These are phyloP conservation scores for Trichomonas gallinae DNA, from an alignment of 208 protist genomes.

Conservation along the genomic window DNA sequence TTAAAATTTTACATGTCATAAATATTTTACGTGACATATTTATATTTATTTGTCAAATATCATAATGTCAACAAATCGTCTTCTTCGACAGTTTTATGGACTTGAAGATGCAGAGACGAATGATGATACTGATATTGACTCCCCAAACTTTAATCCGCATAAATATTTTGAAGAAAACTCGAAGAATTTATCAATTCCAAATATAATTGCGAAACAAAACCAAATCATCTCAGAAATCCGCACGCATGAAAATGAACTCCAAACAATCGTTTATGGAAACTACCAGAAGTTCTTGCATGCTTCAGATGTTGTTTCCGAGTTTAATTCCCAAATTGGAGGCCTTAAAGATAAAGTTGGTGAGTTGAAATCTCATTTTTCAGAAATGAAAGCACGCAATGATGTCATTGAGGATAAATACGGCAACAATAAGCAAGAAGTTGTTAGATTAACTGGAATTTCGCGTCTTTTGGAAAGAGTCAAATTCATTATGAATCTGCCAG, in stretches of 20 bases:
- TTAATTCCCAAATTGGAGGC: neutral
- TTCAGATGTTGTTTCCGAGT: neutral
- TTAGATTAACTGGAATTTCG: neutral
- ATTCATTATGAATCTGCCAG: neutral
- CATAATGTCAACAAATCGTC: neutral
- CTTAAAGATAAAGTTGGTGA: neutral
- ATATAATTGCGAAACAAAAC: neutral
- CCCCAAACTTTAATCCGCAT: neutral
- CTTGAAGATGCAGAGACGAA: neutral
- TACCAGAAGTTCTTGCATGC: neutral
- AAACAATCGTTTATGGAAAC: neutral
- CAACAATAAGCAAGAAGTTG: neutral
- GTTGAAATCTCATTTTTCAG: neutral
- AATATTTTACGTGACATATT: no score
- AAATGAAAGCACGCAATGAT: neutral
- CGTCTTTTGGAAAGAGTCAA: neutral
- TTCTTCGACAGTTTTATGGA: neutral
- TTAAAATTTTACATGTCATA: no score
- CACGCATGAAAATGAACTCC: neutral
- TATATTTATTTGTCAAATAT: neutral
- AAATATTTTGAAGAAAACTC: neutral
- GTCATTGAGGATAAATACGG: neutral
- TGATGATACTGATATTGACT: neutral
- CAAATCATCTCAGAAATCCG: neutral
- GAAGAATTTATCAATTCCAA: neutral